These are phyloP conservation scores for Skeletonema menzelii DNA, from an alignment of 108 stramenopile species.

Conservation along the genomic window DNA sequence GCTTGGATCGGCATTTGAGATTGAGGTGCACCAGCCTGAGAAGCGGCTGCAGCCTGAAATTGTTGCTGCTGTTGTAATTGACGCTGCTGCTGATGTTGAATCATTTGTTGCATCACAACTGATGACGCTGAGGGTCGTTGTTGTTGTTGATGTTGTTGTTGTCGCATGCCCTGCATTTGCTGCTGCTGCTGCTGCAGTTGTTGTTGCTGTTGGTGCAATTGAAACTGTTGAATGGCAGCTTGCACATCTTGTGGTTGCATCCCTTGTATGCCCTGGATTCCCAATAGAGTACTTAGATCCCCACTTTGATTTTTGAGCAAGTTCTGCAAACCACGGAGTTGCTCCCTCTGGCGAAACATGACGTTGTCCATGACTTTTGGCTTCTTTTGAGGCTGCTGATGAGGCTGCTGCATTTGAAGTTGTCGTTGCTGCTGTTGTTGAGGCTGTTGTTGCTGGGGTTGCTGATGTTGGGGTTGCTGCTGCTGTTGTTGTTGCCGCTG, in stretches of 20 bases:
- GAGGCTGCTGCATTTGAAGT: slow-evolving; percentile 3
- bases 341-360: slow-evolving; percentile 31
- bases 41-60: neutral
- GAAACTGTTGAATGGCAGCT: slow-evolving; percentile 5
- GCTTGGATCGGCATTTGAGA: neutral
- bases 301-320: slow-evolving; percentile 17
- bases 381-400: neutral
- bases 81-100: slow-evolving; percentile 12
- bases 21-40: neutral
- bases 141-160: slow-evolving; percentile 13
- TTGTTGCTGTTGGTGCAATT: neutral
- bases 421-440: neutral
- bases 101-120: slow-evolving; percentile 37
- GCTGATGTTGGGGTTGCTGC: neutral
- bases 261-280: neutral
- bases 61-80: neutral
- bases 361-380: slow-evolving; percentile 22
- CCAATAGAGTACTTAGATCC: neutral
- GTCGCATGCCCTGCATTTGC: slow-evolving; percentile 3
- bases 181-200: slow-evolving; percentile 15
- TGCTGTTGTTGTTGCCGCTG: neutral
- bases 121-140: slow-evolving; percentile 7
- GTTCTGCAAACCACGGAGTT: slow-evolving; percentile 26
- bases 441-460: neutral
- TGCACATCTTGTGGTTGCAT: slow-evolving; percentile 8